Conservation (phyloP, 495 filamentous ascomycete genomes). For the Apiosordaria backusii region DNA sequence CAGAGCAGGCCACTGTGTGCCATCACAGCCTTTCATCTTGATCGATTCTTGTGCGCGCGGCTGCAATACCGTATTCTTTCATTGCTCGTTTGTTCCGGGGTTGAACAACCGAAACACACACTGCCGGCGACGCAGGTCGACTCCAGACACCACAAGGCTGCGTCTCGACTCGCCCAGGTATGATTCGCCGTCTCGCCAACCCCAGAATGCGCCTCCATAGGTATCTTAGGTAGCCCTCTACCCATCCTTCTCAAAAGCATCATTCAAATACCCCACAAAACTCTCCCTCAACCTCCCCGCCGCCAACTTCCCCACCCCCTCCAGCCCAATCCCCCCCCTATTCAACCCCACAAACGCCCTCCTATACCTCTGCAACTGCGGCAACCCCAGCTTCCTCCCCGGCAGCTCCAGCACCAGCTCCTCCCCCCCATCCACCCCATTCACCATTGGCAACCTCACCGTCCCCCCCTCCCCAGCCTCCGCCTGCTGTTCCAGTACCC, state of each 20-base stretch:
- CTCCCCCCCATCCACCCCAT: conserved; percentile 33
- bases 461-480: conserved; percentile 55
- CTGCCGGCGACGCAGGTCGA: background rate
- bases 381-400: conserved; percentile 57
- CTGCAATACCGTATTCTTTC: background rate
- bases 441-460: conserved; percentile 36
- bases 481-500: conserved; percentile 69
- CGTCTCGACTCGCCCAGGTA: background rate
- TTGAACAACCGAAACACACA: background rate
- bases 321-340: conserved; percentile 49
- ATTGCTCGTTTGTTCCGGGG: background rate
- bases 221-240: too few species aligned
- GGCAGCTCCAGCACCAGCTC: conserved; percentile 55
- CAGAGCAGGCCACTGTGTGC: background rate
- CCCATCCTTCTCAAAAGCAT: conserved; percentile 53
- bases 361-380: conserved; percentile 76
- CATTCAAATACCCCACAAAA: conserved; percentile 74
- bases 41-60: background rate
- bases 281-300: conserved; percentile 58
- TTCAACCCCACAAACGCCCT: conserved; percentile 86
- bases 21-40: background rate
- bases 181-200: too few species aligned
- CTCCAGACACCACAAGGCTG: background rate
- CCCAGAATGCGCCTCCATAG: too few species aligned
- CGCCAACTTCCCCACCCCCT: conserved; percentile 44